Evolutionary conservation across 2,329 filamentous ascomycete species (phyloP), one percentile per base, ranked within the genome.

Genomic region (Talaromyces rugulosus): DNA sequence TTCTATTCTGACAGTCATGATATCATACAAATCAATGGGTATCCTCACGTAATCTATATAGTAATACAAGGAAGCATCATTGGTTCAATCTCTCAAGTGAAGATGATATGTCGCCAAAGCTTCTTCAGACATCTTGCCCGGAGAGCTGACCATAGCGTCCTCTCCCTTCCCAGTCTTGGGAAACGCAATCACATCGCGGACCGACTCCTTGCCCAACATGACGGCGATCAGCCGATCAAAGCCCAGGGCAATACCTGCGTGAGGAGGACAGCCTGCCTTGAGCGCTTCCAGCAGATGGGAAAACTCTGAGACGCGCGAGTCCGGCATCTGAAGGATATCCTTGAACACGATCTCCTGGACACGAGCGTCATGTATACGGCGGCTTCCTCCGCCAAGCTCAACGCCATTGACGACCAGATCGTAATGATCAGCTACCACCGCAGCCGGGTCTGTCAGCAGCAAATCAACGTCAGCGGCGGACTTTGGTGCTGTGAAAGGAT

Each of bases 381-480:
- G 86, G 74, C 91, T 96, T 36, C 95, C 96, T 11, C 95, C 95
- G 30, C 95, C 95, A 1, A 99, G 84, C 76, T 99, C 95, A 5
- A 96, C 87, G 4, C 95, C 95, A 72, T 99, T 99, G 68, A 98
- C 85, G 0, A 99, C 94, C 14, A 99, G 86, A 69, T 99, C 95
- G 77, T 97, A 99, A 72, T 96, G 93, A 69, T 96, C 94, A 3
- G 90, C 96, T 67, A 84, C 85, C 1, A 87, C 92, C 54, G 82
- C 77, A 0, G 92, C 81, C 0, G 95, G 94, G 47, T 92, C 82
- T 0, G 82, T 87, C 42, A 87, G 81, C 1, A 98, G 85, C 0
- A 91, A 77, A 44, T 92, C 88, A 16, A 96, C 84, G 71, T 98
- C 93, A 4, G 80, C 78, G 0, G 83, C 75, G 0, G 86, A 86